A percentile compares a stretch with the other conserved stretches of the same genome.
Conservation (phyloP, 2,329 filamentous ascomycete species). For the Arthroderma sp. region DNA sequence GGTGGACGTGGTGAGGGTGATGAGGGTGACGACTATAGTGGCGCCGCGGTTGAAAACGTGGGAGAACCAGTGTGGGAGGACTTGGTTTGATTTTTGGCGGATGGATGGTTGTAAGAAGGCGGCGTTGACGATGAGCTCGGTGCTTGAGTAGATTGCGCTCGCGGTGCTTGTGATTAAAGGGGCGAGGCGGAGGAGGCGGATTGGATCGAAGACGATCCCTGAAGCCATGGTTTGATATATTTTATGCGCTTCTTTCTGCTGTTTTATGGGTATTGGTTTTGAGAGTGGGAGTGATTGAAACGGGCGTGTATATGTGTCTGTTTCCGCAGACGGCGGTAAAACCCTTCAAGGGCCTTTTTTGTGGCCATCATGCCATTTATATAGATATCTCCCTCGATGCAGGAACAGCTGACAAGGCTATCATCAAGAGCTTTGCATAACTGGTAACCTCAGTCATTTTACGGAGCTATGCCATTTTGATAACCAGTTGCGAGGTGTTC, state of each 20-base stretch:
- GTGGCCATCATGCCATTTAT: too few relatives aligned
- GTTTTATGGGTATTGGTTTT: too few relatives aligned
- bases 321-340: too few relatives aligned
- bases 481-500: too few relatives aligned
- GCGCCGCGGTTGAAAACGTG: conserved; percentile 29
- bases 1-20: conserved; percentile 5
- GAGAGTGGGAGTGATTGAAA: too few relatives aligned
- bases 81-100: conserved; percentile 12
- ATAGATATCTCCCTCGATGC: too few relatives aligned
- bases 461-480: too few relatives aligned
- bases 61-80: conserved; percentile 34
- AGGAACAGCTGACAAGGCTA: too few relatives aligned
- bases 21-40: conserved; percentile 7
- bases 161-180: conserved; percentile 37
- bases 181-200: conserved; percentile 26
- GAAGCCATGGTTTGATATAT: conserved; percentile 6
- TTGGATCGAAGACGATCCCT: conserved; percentile 8
- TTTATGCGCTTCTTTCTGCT: not conserved
- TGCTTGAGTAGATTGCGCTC: conserved; percentile 33
- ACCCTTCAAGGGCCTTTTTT: too few relatives aligned
- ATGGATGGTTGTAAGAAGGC: conserved; percentile 12
- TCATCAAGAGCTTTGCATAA: too few relatives aligned
- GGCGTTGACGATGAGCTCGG: conserved; percentile 20
- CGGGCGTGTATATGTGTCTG: too few relatives aligned
- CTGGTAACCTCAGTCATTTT: too few relatives aligned